Evolutionary conservation across 345 rosid species (phyloP).

Genomic region (Xanthoceras sorbifolium): DNA sequence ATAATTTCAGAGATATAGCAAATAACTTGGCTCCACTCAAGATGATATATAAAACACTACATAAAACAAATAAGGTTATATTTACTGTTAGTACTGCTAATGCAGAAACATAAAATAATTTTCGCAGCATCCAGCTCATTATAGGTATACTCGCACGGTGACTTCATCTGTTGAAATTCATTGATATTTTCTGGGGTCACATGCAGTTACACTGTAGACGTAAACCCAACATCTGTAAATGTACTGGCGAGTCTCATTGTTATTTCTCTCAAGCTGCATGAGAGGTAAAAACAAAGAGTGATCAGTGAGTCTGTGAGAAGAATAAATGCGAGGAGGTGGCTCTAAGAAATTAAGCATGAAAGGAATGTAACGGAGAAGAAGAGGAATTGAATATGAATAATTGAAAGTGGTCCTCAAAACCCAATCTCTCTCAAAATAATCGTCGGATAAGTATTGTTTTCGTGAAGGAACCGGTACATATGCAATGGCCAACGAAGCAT

Average conservation of each 20-base stretch:
- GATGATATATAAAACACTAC: too few relatives aligned
- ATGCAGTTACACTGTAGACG: not conserved
- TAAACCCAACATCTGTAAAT: not conserved
- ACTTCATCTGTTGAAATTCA: not conserved
- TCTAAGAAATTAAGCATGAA: conserved; percentile 26
- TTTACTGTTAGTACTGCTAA: too few relatives aligned
- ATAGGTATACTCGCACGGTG: not conserved
- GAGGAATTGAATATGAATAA: not conserved
- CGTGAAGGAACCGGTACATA: conserved; percentile 8
- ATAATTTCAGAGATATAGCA: too few relatives aligned
- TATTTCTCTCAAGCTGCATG: too few relatives aligned
- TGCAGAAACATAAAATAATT: not conserved
- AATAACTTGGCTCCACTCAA: too few relatives aligned
- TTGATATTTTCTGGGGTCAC: not conserved
- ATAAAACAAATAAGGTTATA: too few relatives aligned
- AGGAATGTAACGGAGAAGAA: conserved; percentile 32
- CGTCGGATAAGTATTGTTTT: conserved; percentile 8
- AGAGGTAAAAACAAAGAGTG: not conserved
- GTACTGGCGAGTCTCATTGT: not conserved
- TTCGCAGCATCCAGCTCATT: not conserved
- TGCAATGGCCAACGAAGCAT: conserved; percentile 35
- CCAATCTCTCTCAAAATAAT: not conserved
- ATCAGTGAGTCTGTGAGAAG: not conserved
- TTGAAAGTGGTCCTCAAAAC: conserved; percentile 30
- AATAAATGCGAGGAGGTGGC: conserved; percentile 17